A percentile compares a stretch with the other conserved stretches of the same genome.
phyloP scores from a whole-genome alignment of 495 filamentous ascomycete species.

The Penicillium odoratum region DNA sequence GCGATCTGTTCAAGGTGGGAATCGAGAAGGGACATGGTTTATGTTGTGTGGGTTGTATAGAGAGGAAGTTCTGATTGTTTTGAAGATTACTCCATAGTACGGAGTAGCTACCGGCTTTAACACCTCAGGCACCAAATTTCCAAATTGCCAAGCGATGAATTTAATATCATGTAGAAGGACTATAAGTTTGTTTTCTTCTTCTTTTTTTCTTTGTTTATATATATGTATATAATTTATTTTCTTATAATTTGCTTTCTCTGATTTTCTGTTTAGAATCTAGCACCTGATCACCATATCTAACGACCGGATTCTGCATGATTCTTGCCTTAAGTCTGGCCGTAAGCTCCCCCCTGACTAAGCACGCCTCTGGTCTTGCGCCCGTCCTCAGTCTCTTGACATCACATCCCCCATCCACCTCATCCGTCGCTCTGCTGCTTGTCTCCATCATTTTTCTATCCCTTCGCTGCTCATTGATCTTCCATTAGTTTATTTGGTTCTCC shows the following conservation, averaged over 20 bases:
- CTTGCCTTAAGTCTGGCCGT: slow-evolving; percentile 13
- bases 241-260: too few species aligned
- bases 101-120: neutral
- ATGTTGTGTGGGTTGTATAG: neutral
- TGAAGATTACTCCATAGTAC: neutral
- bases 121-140: slow-evolving; percentile 29
- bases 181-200: neutral
- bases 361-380: slow-evolving; percentile 36
- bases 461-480: slow-evolving; percentile 17
- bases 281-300: neutral
- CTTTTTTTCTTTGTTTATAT: neutral
- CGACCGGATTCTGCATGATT: slow-evolving; percentile 1
- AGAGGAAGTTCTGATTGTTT: neutral
- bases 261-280: neutral
- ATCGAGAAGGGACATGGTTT: slow-evolving; percentile 70
- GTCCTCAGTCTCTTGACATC: slow-evolving; percentile 48
- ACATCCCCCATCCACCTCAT: slow-evolving; percentile 48
- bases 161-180: neutral
- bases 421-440: slow-evolving; percentile 23
- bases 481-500: slow-evolving; percentile 24
- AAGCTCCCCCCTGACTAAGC: slow-evolving; percentile 47
- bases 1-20: slow-evolving; percentile 90
- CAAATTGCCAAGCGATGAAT: slow-evolving; percentile 6
- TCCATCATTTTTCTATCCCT: slow-evolving; percentile 25
- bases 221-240: neutral